Evolutionary conservation across 176 grass and related monocot species (phyloP), one percentile per base, ranked within the genome.

Genomic region (Thinopyrum elongatum): DNA sequence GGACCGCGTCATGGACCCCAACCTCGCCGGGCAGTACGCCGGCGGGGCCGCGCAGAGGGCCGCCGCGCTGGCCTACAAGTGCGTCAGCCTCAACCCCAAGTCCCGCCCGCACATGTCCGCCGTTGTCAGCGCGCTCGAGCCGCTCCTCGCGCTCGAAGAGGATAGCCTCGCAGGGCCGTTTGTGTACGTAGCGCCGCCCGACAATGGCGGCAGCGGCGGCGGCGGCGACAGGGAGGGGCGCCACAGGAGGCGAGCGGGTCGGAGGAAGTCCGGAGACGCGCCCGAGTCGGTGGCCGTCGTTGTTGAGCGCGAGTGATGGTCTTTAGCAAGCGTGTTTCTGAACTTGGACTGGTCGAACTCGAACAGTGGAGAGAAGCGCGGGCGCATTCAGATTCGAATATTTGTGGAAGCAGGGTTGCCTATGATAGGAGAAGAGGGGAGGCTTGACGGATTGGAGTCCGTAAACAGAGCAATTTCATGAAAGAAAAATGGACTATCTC

Each of bases 71-170:
- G 94, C 92, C 1, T 83, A 90, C 80, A 92, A 88, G 15, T 97
- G 94, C 79, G 87, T 97, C 67, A 91, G 79, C 64, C 87, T 90
- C 33, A 94, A 38, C 76, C 91, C 94, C 2, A 97, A 97, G 86
- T 86, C 91, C 2, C 84, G 94, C 1, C 94, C 94, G 0, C 87
- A 88, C 28, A 97, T 97, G 94, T 94, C 92, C 8, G 82, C 87
- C 25, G 89, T 97, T 53, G 94, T 97, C 41, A 87, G 90, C 2
- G 82, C 87, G 8, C 82, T 97, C 42, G 94, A 94, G 89, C 94
- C 89, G 28, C 87, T 97, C 58, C 88, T 94, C 35, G 89, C 86
- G 8, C 88, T 97, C 73, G 92, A 92, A 27, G 94, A 92, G 29
- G 94, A 90, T 17, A 76, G 58, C 70, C 63, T 87, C 13, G 68